Evolutionary conservation across 176 grass and related monocot genomes (phyloP).

Genomic region (Hyparrhenia diplandra): DNA sequence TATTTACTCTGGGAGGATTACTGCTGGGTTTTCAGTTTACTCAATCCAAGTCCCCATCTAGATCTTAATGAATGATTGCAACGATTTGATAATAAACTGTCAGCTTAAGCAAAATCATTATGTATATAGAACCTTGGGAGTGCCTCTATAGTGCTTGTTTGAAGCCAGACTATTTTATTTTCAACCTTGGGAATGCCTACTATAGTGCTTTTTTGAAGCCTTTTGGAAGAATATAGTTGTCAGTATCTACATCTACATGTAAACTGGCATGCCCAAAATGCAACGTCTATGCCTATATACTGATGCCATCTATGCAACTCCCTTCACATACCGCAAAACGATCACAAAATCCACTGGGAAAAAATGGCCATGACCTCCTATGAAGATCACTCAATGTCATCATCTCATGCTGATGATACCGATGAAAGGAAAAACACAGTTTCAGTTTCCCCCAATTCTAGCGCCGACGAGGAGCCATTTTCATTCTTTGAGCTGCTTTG

Average conservation of each 20-base stretch:
- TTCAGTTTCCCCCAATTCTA: background rate
- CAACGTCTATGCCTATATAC: slow-evolving; percentile 28
- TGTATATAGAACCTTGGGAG: background rate
- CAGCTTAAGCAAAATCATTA: background rate
- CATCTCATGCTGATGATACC: slow-evolving; percentile 21
- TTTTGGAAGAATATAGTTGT: slow-evolving; percentile 28
- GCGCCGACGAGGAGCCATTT: slow-evolving; percentile 18
- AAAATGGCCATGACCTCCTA: slow-evolving; percentile 28
- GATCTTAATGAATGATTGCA: background rate
- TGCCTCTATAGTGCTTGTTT: background rate
- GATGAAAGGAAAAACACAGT: slow-evolving; percentile 35
- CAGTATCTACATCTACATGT: slow-evolving; percentile 12
- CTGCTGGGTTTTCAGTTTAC: background rate
- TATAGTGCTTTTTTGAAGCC: slow-evolving; percentile 1
- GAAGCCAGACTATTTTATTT: slow-evolving; percentile 5
- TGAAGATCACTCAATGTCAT: slow-evolving; percentile 34
- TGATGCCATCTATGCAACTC: slow-evolving; percentile 5
- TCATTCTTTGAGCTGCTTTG: slow-evolving; percentile 45
- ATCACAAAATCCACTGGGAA: background rate
- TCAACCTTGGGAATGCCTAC: slow-evolving; percentile 25
- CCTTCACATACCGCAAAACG: slow-evolving; percentile 4
- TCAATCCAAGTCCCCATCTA: background rate
- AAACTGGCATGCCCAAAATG: background rate
- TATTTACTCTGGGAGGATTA: background rate
- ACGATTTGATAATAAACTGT: background rate